Base-by-base conservation (phyloP, 805 yeast genomes). In the Schwanniomyces pseudopolymorphus region DNA sequence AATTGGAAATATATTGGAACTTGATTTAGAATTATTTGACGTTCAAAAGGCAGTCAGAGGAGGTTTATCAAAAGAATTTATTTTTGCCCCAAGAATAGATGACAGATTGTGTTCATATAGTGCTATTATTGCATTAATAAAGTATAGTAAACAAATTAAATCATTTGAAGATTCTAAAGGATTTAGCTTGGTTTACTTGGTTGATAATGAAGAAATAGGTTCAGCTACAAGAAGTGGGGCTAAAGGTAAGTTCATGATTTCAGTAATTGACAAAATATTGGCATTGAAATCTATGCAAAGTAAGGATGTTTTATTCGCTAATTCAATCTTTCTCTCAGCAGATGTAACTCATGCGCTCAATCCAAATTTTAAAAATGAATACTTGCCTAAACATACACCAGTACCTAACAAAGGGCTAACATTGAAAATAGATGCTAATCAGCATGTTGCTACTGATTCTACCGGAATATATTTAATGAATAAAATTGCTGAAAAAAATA, bases 1-100 rank as follows among this genome's bases (percentile, higher is more conserved):
- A 16, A 87, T 88, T 28, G 68, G 75, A 42, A 84, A 87, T 58
- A 70, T 89, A 50, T 64, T 82, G 43, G 87, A 83, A 59, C 64
- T 86, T 58, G 96, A 89, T 55, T 77, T 89, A 56, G 91, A 89
- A 60, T 67, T 89, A 47, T 89, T 78, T 61, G 96, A 89, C 60
- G 84, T 86, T 24, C 96, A 89, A 68, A 84, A 81, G 57, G 94
- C 94, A 42, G 66, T 80, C 10, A 67, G 85, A 51, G 95, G 94
- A 48, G 96, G 96, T 4, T 69, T 89, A 52, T 80, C 81, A 54
- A 74, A 80, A 52, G 96, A 89, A 56, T 87, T 88, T 64, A 63
- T 89, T 45, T 86, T 79, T 65, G 86, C 89, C 7, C 96, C 96
- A 40, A 80, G 96, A 61, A 72, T 89, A 42, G 96, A 89, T 62